Conservation (phyloP, 2,329 filamentous ascomycete genomes). For the Didymella arachidicola region DNA sequence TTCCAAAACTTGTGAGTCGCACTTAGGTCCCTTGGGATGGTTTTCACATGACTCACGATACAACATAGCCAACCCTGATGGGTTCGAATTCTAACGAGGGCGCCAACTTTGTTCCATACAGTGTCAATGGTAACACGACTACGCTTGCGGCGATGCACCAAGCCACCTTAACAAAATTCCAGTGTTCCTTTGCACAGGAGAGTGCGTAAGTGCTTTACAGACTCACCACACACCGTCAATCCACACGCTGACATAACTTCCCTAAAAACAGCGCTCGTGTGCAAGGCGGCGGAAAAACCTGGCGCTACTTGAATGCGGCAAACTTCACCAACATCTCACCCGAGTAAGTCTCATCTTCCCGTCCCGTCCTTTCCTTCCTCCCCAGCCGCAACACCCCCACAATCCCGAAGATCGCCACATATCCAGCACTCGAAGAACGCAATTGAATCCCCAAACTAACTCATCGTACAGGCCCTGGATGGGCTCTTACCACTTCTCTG, state of each 20-base stretch:
- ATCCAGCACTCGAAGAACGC: neutral
- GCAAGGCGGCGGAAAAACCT: neutral
- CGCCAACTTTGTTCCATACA: neutral
- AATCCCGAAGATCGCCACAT: neutral
- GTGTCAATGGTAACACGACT: neutral
- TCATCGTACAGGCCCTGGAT: slow-evolving; percentile 43
- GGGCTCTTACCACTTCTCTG: slow-evolving; percentile 47
- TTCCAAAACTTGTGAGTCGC: neutral
- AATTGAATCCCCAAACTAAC: slow-evolving; percentile 6
- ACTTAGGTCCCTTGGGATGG: neutral
- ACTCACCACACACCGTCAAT: neutral
- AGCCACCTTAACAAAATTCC: neutral
- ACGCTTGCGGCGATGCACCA: neutral
- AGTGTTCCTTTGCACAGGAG: neutral
- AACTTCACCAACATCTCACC: slow-evolving; percentile 2
- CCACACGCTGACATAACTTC: neutral
- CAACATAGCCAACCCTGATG: neutral
- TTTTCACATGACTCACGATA: neutral
- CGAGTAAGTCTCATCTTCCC: neutral
- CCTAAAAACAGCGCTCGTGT: neutral
- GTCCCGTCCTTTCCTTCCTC: too few relatives aligned
- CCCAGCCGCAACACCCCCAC: neutral
- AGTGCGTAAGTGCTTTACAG: neutral
- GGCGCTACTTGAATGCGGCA: neutral
- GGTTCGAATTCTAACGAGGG: neutral